Percentiles rank a stretch among this genome's conserved stretches.
Conservation (phyloP, 257 asterid genomes). For the Rhazya stricta region DNA sequence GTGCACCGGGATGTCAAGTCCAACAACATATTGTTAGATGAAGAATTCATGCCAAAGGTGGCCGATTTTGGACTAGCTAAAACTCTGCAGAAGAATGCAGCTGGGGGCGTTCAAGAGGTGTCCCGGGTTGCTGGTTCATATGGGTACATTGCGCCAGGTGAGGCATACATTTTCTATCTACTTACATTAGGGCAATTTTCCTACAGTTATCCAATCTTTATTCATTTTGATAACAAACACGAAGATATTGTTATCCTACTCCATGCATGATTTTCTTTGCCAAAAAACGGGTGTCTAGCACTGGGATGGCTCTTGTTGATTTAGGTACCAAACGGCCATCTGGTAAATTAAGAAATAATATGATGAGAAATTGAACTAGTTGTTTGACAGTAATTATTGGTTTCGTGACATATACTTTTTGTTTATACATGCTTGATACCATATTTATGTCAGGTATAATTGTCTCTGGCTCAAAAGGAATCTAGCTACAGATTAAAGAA, state of each 20-base stretch:
- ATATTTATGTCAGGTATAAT: not conserved
- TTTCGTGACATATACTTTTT: slow-evolving; percentile 10
- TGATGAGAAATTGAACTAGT: slow-evolving; percentile 5
- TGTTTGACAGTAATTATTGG: not conserved
- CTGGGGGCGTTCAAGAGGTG: slow-evolving; percentile 43
- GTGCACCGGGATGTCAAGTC: slow-evolving; percentile 43
- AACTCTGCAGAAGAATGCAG: slow-evolving; percentile 31
- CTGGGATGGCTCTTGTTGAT: not conserved
- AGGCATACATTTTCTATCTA: slow-evolving; percentile 2
- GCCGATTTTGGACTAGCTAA: slow-evolving; percentile 89
- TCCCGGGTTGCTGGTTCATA: slow-evolving; percentile 77
- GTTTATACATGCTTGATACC: slow-evolving; percentile 6
- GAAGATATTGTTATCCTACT: not conserved
- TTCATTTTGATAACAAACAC: not conserved
- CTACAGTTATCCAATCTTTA: not conserved
- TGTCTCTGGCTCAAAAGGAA: slow-evolving; percentile 6
- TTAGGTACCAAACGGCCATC: not conserved
- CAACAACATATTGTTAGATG: slow-evolving; percentile 38
- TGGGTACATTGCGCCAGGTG: slow-evolving; percentile 91
- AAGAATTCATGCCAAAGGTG: slow-evolving; percentile 35
- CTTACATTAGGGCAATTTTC: not conserved
- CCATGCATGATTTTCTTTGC: not conserved
- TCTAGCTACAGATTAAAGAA: not conserved
- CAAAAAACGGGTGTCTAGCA: not conserved
- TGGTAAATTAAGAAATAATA: not conserved